These are phyloP conservation scores for Nidularia pulvinata DNA, from an alignment of 768 basidiomycete species.

Conservation along the genomic window DNA sequence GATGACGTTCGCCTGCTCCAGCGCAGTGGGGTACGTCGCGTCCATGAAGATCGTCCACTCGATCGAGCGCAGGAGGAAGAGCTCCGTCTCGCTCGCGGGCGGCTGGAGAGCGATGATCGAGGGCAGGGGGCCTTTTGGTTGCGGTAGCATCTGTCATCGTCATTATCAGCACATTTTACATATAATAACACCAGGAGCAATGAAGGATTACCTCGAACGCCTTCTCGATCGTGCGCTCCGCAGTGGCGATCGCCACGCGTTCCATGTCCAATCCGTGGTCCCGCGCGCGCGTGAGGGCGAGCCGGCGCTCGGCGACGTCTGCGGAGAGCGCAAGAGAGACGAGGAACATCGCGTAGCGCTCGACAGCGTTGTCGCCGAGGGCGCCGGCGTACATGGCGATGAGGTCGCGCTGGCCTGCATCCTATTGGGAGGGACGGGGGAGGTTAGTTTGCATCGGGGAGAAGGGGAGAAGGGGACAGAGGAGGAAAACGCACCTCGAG, in stretches of 20 bases:
- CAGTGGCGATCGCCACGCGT: constrained; percentile 78
- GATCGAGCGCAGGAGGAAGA: constrained; percentile 77
- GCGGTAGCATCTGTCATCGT: constrained; percentile 46
- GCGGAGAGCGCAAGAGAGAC: constrained; percentile 69
- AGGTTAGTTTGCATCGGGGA: background rate
- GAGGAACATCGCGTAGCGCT: constrained; percentile 91
- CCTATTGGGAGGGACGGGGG: constrained; percentile 28
- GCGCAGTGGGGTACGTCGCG: constrained; percentile 72
- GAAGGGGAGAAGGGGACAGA: background rate
- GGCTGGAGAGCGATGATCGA: constrained; percentile 58
- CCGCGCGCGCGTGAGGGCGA: constrained; percentile 72
- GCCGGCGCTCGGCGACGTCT: constrained; percentile 61
- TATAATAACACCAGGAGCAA: background rate
- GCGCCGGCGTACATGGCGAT: constrained; percentile 95
- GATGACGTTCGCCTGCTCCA: constrained; percentile 88
- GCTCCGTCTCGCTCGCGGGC: constrained; percentile 56
- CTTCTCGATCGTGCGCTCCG: constrained; percentile 74
- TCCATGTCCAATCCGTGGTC: constrained; percentile 86
- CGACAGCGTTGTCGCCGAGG: constrained; percentile 87
- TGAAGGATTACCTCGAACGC: constrained; percentile 54
- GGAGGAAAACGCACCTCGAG: constrained; percentile 59
- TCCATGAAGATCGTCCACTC: constrained; percentile 91
- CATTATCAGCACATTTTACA: constrained; percentile 3
- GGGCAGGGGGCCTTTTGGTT: constrained; percentile 55
- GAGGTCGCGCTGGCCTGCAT: constrained; percentile 77